A percentile compares a stretch with the other conserved stretches of the same genome.
Evolutionary conservation across 78 protist species (phyloP).

Genomic region (Dictyostelium purpureum): DNA sequence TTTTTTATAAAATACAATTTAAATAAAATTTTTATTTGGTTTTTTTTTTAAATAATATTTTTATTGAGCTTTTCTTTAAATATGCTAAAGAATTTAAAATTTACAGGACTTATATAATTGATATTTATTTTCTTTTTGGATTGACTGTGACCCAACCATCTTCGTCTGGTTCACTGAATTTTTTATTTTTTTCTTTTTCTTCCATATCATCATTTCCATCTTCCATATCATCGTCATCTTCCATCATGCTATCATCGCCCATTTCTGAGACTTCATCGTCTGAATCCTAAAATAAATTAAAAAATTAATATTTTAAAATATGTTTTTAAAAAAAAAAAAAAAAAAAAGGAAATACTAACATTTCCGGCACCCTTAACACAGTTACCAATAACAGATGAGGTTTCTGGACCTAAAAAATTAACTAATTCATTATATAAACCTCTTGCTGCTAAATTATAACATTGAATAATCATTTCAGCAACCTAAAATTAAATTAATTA

Average conservation of each 20-base stretch:
- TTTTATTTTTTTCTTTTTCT: neutral
- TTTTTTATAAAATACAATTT: no score
- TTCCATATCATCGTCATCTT: neutral
- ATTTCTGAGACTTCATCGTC: conserved; percentile 21
- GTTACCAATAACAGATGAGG: neutral
- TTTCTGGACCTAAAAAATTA: conserved; percentile 39
- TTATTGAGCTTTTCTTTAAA: no score
- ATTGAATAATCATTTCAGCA: conserved; percentile 32
- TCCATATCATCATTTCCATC: neutral
- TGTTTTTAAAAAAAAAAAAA: no score
- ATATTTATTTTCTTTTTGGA: no score
- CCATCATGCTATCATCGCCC: conserved; percentile 33
- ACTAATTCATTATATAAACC: conserved; percentile 34
- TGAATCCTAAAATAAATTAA: conserved; percentile 10
- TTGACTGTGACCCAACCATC: conserved; percentile 80
- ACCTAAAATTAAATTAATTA: neutral
- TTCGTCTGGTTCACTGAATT: conserved; percentile 68
- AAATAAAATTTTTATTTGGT: no score
- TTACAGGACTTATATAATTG: no score
- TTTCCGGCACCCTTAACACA: conserved; percentile 30
- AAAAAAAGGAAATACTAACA: neutral
- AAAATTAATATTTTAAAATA: neutral
- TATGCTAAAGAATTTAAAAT: no score
- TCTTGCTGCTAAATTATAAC: neutral
- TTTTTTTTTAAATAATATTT: no score